Evolutionary conservation across 805 yeast genomes (phyloP).

Genomic region (Kodamaea jinghongensis): DNA sequence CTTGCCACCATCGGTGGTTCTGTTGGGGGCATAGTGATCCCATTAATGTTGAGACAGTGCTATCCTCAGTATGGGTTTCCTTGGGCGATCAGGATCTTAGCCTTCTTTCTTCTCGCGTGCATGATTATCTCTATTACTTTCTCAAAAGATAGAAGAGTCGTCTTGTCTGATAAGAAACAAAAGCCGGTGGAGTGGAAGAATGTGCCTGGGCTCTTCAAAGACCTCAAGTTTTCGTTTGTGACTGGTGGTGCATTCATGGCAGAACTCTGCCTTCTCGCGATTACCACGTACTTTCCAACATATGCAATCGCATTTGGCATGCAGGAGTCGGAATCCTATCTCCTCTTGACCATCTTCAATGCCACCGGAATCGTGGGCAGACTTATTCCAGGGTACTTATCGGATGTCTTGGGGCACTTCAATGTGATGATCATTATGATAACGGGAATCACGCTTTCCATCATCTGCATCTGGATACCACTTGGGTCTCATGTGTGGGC

Average conservation of each 20-base stretch:
- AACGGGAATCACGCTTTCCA: slow-evolving; percentile 43
- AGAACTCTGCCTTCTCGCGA: slow-evolving; percentile 53
- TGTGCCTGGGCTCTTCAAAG: slow-evolving; percentile 38
- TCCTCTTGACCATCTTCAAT: slow-evolving; percentile 47
- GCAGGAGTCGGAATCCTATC: slow-evolving; percentile 40
- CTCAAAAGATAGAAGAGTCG: slow-evolving; percentile 16
- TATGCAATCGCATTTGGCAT: slow-evolving; percentile 53
- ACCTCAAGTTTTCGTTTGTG: slow-evolving; percentile 31
- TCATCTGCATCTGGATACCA: slow-evolving; percentile 65
- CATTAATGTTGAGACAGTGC: slow-evolving; percentile 48
- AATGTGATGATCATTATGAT: slow-evolving; percentile 53
- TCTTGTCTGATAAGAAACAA: neutral
- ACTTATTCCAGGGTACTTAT: slow-evolving; percentile 50
- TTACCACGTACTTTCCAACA: slow-evolving; percentile 54
- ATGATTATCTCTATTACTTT: slow-evolving; percentile 14
- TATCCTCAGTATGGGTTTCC: slow-evolving; percentile 51
- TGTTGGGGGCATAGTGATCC: slow-evolving; percentile 62
- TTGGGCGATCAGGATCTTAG: slow-evolving; percentile 48
- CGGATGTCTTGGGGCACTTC: slow-evolving; percentile 55
- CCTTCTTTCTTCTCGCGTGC: slow-evolving; percentile 16
- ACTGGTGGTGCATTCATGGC: slow-evolving; percentile 41
- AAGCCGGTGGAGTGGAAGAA: slow-evolving; percentile 3
- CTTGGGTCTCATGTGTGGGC: slow-evolving; percentile 46
- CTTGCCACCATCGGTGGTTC: slow-evolving; percentile 53
- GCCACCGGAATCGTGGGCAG: slow-evolving; percentile 51